Evolutionary conservation across 352 stramenopile genomes (phyloP), one percentile per base, ranked within the genome.

Genomic region (Pythium oligandrum): DNA sequence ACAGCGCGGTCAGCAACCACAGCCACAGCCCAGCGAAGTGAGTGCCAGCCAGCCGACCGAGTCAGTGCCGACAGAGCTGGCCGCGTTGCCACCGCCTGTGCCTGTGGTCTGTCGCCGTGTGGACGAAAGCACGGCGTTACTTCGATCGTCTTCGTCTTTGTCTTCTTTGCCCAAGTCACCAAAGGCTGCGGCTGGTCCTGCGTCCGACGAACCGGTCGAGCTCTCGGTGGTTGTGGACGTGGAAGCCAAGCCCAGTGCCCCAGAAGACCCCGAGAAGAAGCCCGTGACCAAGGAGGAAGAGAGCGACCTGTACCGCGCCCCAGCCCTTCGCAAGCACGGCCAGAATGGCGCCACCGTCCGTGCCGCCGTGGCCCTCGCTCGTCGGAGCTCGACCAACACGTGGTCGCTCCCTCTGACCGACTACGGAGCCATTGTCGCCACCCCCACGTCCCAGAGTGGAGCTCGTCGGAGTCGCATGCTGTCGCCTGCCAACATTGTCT

Each of bases 261-360:
- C 17, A 0, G 17, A 26, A 26, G 17, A 26, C 17, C 17, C 17
- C 17, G 17, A 26, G 17, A 26, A 26, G 17, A 26, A 26, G 17
- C 17, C 17, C 17, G 17, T 26, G 17, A 26, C 17, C 17, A 26
- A 12, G 38, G 38, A 42, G 31, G 68, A 85, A 34, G 80, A 82
- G 48, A 88, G 76, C 59, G 78, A 92, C 44, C 45, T 82, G 51
- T 92, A 92, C 51, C 75, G 81, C 44, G 81, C 87, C 39, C 81
- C 81, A 36, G 78, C 81, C 26, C 65, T 91, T 34, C 76, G 81
- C 12, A 64, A 70, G 43, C 63, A 62, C 44, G 54, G 59, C 43
- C 57, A 66, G 48, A 66, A 61, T 43, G 48, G 53, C 44, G 44
- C 54, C 30, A 55, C 33, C 7, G 12, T 61, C 31, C 53, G 48